Percentiles rank a stretch among this genome's conserved stretches.
phyloP scores from a whole-genome alignment of 164 flowering plant genomes.

The Nelumbo lutea region DNA sequence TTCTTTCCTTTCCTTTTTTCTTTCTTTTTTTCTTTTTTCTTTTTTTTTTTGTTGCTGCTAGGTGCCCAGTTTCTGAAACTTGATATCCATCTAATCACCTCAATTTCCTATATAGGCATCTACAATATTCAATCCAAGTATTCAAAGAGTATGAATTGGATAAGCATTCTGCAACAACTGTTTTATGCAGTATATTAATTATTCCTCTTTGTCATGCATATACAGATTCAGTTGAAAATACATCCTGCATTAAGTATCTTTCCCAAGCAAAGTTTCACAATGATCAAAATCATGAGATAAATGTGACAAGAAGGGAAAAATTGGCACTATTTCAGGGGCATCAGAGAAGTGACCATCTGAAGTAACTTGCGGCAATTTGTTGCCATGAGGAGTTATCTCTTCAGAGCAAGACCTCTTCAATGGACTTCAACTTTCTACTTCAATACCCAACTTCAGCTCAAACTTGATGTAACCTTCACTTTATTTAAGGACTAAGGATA shows the following conservation, averaged over 20 bases:
- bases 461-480: background rate
- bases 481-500: background rate
- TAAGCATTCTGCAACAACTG: background rate
- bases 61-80: no score
- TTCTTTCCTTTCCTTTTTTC: no score
- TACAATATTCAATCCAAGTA: background rate
- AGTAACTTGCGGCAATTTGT: background rate
- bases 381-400: background rate
- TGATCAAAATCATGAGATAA: background rate
- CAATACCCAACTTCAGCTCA: background rate
- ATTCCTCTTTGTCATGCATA: background rate
- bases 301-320: background rate
- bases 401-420: background rate
- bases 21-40: no score
- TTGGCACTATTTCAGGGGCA: background rate
- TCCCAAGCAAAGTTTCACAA: background rate
- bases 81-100: no score
- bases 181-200: background rate
- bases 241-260: background rate
- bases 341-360: background rate
- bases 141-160: no score
- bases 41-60: no score
- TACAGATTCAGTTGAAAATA: background rate
- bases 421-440: background rate
- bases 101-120: no score